Evolutionary conservation across 805 yeast genomes (phyloP), one percentile per base, ranked within the genome.

Genomic region (Wickerhamomyces hampshirensis): DNA sequence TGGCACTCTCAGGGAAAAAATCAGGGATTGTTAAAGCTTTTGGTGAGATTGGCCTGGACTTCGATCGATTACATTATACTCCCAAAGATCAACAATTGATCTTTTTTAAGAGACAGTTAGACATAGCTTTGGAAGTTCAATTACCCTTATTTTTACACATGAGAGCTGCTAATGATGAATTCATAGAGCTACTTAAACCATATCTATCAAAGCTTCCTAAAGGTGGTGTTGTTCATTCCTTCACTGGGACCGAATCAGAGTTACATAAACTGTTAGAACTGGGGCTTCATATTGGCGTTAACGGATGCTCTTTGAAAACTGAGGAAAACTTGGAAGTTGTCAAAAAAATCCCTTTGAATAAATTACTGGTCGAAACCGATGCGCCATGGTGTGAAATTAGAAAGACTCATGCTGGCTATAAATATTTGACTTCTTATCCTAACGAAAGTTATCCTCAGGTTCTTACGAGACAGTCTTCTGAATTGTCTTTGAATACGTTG

Each of bases 371-470:
- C 8, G 99, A 93, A 56, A 91, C 97, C 0, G 98, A 93, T 61
- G 88, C 97, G 4, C 98, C 99, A 1, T 93, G 98, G 98, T 93
- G 99, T 64, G 98, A 89, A 54, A 76, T 93, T 31, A 69, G 94
- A 40, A 84, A 76, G 46, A 71, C 93, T 8, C 96, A 87, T 56
- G 86, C 87, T 3, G 73, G 93, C 12, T 77, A 74, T 59, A 63
- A 74, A 43, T 70, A 65, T 43, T 55, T 88, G 21, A 60, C 77
- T 0, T 51, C 63, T 7, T 73, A 75, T 43, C 85, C 85, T 4
- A 78, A 75, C 50, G 62, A 57, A 12, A 73, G 65, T 38, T 80
- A 77, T 44, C 84, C 84, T 1, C 45, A 55, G 29, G 38, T 54
- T 14, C 4, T 34, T 19, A 45, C 50, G 1, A 42, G 42, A 16